These are phyloP conservation scores for Sarocladium kiliense DNA, from an alignment of 2,329 filamentous ascomycete species.

Conservation along the genomic window DNA sequence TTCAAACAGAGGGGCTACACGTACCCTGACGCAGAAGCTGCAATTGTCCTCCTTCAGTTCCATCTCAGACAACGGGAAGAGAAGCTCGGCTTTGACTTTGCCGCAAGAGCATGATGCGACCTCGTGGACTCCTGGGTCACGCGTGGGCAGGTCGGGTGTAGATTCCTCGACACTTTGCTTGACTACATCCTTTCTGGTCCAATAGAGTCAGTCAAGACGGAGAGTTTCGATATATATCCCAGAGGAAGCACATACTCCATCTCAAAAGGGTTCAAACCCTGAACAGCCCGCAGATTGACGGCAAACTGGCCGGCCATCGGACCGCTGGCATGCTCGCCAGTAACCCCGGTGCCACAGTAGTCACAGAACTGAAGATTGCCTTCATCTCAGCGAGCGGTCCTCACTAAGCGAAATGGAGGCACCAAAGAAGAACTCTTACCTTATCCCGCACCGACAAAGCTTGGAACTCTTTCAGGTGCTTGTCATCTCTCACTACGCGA, in stretches of 20 bases:
- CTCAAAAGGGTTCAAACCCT: constrained; percentile 18
- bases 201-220: neutral
- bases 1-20: neutral
- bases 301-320: constrained; percentile 15
- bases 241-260: constrained; percentile 15
- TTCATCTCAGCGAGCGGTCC: neutral
- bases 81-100: constrained; percentile 16
- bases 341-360: constrained; percentile 20
- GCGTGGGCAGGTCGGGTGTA: neutral
- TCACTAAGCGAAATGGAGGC: neutral
- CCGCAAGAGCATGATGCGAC: constrained; percentile 22
- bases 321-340: constrained; percentile 19
- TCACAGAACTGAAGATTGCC: constrained; percentile 20
- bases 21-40: constrained; percentile 25
- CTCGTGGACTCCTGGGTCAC: constrained; percentile 13
- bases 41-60: constrained; percentile 36
- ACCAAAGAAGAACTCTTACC: constrained; percentile 9
- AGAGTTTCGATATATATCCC: neutral
- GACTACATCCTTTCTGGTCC: neutral
- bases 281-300: constrained; percentile 20
- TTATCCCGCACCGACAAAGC: constrained; percentile 12
- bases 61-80: constrained; percentile 28
- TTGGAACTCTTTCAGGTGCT: constrained; percentile 8
- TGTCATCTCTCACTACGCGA: constrained; percentile 12
- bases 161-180: neutral